phyloP scores from a whole-genome alignment of 306 rosid species.

The Citrullus amarus region DNA sequence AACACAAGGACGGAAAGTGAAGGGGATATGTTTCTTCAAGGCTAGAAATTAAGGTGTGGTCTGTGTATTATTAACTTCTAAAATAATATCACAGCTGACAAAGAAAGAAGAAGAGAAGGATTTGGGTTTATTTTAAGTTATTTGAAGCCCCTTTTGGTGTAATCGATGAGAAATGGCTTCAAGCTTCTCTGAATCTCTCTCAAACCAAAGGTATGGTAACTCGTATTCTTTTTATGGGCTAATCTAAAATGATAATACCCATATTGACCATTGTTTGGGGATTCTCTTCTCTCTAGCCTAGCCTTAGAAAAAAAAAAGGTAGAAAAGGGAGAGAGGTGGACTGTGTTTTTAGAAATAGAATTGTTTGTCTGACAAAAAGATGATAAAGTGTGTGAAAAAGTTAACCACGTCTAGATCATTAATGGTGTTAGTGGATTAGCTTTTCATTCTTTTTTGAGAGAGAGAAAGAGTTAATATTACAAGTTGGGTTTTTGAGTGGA shows the following conservation, averaged over 20 bases:
- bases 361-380: conserved; percentile 56
- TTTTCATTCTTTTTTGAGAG: conserved; percentile 32
- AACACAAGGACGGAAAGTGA: too few species aligned
- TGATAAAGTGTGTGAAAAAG: conserved; percentile 51
- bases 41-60: too few species aligned
- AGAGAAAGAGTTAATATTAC: conserved; percentile 10
- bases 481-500: conserved; percentile 43
- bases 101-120: too few species aligned
- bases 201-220: not conserved
- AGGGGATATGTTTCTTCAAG: too few species aligned
- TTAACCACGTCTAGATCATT: conserved; percentile 37
- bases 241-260: not conserved
- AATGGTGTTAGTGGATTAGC: conserved; percentile 63
- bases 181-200: too few species aligned
- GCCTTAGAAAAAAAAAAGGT: too few species aligned
- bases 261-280: not conserved
- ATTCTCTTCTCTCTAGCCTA: not conserved
- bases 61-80: too few species aligned
- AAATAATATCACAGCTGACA: too few species aligned
- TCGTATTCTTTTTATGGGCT: not conserved
- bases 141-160: not conserved
- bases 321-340: not conserved
- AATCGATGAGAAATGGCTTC: not conserved
- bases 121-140: not conserved
- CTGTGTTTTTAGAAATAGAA: conserved; percentile 24